These are phyloP conservation scores for Oenanthe javanica DNA, from an alignment of 140 eudicot genomes.

Conservation along the genomic window DNA sequence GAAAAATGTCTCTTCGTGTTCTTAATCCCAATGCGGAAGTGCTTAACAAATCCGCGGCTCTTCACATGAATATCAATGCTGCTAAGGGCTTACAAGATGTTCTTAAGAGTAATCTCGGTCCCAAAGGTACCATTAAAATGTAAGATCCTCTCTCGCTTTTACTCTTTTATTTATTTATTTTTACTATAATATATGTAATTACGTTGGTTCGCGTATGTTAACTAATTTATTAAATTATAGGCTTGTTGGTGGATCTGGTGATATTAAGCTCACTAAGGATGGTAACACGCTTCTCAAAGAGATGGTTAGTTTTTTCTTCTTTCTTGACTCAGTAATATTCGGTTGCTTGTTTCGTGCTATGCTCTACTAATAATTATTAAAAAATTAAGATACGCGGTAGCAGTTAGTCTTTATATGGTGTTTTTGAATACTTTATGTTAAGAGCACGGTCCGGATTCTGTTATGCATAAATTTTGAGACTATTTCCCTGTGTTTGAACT, in stretches of 20 bases:
- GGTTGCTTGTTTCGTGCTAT: neutral
- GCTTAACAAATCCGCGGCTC: conserved; percentile 90
- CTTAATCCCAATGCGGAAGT: conserved; percentile 91
- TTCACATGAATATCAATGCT: conserved; percentile 93
- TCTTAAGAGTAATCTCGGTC: conserved; percentile 88
- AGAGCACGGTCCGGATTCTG: neutral
- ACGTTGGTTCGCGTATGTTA: neutral
- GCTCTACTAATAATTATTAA: neutral
- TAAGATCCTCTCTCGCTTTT: conserved; percentile 5
- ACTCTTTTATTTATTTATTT: neutral
- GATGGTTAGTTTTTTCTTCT: conserved; percentile 51
- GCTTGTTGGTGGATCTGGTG: conserved; percentile 99
- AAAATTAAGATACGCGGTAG: neutral
- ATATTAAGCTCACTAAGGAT: conserved; percentile 88
- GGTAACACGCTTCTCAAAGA: conserved; percentile 91
- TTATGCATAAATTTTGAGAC: neutral
- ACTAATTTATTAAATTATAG: conserved; percentile 18
- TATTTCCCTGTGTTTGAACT: neutral
- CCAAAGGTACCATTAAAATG: conserved; percentile 94
- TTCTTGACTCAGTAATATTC: neutral
- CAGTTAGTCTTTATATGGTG: neutral
- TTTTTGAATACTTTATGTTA: neutral
- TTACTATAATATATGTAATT: neutral
- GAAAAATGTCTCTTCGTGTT: conserved; percentile 63
- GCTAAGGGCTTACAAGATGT: conserved; percentile 90